phyloP scores from a whole-genome alignment of 1,284 basidiomycete species.

The Marasmius oreades region DNA sequence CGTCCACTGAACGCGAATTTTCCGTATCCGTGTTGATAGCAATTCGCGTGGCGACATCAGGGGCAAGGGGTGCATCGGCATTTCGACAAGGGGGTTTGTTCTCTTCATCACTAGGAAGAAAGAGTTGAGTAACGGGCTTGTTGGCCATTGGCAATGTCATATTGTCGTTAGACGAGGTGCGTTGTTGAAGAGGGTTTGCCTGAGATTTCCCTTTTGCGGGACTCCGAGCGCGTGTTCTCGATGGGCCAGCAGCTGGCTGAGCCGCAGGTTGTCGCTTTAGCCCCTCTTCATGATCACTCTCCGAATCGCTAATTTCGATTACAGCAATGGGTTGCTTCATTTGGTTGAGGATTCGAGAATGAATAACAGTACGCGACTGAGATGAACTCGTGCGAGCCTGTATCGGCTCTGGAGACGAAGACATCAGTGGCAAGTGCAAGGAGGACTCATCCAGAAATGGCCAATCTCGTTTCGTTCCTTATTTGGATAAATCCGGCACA shows the following conservation, averaged over 20 bases:
- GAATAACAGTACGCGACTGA: neutral
- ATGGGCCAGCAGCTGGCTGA: neutral
- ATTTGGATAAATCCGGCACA: no score
- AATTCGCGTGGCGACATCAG: constrained; percentile 2
- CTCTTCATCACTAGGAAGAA: constrained; percentile 27
- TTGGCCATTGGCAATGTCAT: neutral
- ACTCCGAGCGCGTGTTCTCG: neutral
- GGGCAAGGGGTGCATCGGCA: neutral
- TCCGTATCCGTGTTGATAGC: neutral
- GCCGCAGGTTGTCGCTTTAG: neutral
- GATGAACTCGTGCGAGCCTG: neutral
- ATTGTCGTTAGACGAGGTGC: neutral
- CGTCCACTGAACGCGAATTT: neutral
- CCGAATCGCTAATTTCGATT: constrained; percentile 11
- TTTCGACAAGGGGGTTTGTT: constrained; percentile 17
- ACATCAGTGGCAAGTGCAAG: neutral
- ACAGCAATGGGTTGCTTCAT: neutral
- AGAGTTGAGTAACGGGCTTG: constrained; percentile 16
- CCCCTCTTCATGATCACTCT: constrained; percentile 2
- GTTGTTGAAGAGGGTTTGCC: neutral
- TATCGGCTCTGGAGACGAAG: constrained; percentile 1
- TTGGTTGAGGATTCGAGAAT: neutral
- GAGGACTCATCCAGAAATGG: no score
- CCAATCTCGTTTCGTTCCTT: no score
- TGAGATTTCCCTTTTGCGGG: neutral